Percentiles rank a stretch among this genome's conserved stretches.
Conservation (phyloP, 2,329 filamentous ascomycete species). For the Ascochyta pisi region DNA sequence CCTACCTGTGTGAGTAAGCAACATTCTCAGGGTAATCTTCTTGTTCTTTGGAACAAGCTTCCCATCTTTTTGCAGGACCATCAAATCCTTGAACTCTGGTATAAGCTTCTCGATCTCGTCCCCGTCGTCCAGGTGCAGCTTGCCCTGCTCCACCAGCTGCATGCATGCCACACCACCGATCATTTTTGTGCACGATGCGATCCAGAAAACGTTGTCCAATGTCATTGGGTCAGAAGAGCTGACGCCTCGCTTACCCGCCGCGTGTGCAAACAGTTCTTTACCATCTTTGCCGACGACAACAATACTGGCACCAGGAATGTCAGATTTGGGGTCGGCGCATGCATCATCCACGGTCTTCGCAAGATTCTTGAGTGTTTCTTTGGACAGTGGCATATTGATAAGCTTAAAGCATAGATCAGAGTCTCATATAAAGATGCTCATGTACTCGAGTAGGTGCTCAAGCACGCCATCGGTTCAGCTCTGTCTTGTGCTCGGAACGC, state of each 20-base stretch:
- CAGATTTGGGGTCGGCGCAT: conserved; percentile 26
- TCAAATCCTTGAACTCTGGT: conserved; percentile 48
- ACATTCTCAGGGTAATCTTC: conserved; percentile 58
- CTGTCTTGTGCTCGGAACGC: not conserved
- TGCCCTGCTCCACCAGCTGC: conserved; percentile 45
- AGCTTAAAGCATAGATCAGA: not conserved
- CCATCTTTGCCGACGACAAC: conserved; percentile 53
- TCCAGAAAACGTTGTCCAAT: conserved; percentile 64
- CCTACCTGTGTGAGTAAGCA: conserved; percentile 54
- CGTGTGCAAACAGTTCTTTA: conserved; percentile 50
- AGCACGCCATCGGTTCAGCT: not conserved
- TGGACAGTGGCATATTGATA: conserved; percentile 19
- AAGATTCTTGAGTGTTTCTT: conserved; percentile 18
- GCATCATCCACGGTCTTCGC: conserved; percentile 27
- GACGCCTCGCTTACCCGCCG: conserved; percentile 50
- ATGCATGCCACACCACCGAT: conserved; percentile 41
- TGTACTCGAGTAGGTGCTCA: not conserved
- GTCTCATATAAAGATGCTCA: no score
- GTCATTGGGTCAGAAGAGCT: conserved; percentile 59
- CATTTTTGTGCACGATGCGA: conserved; percentile 57
- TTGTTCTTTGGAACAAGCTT: conserved; percentile 49
- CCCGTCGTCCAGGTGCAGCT: conserved; percentile 38
- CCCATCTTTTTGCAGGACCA: conserved; percentile 42
- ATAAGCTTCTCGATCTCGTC: conserved; percentile 33
- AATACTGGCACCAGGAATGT: conserved; percentile 52